Percentiles rank a stretch among this genome's conserved stretches.
phyloP scores from a whole-genome alignment of 306 rosid species.

The Pyrus communis region DNA sequence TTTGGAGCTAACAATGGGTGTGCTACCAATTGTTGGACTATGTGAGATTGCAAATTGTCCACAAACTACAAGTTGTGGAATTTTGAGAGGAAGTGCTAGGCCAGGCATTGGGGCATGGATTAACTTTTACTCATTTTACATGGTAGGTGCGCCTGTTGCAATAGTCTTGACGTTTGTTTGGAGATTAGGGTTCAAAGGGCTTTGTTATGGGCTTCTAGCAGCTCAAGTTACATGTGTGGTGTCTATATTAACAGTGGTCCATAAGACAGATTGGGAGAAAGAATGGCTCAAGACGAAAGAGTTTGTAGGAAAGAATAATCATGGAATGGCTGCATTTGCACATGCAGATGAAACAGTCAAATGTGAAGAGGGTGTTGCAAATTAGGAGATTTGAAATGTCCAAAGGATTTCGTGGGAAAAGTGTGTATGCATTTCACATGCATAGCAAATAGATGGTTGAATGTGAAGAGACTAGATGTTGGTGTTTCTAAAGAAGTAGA shows the following conservation, averaged over 20 bases:
- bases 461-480: neutral
- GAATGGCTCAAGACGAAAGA: constrained; percentile 15
- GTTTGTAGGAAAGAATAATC: constrained; percentile 3
- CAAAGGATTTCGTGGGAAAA: neutral
- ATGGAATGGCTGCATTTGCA: neutral
- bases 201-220: constrained; percentile 31
- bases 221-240: constrained; percentile 28
- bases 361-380: neutral
- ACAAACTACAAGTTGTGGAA: constrained; percentile 32
- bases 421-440: neutral
- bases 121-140: constrained; percentile 26
- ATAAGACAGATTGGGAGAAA: constrained; percentile 22
- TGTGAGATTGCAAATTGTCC: constrained; percentile 34
- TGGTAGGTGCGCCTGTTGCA: constrained; percentile 34
- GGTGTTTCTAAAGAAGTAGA: too few relatives aligned
- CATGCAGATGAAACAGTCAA: neutral
- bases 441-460: neutral
- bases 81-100: constrained; percentile 29
- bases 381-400: neutral
- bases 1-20: constrained; percentile 14
- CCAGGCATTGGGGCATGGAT: constrained; percentile 28
- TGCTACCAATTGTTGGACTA: constrained; percentile 25
- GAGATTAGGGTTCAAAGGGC: constrained; percentile 25
- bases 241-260: constrained; percentile 21
- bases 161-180: constrained; percentile 17